Percentiles rank a stretch among this genome's conserved stretches.
phyloP scores from a whole-genome alignment of 257 asterid species.

The Lavandula angustifolia region DNA sequence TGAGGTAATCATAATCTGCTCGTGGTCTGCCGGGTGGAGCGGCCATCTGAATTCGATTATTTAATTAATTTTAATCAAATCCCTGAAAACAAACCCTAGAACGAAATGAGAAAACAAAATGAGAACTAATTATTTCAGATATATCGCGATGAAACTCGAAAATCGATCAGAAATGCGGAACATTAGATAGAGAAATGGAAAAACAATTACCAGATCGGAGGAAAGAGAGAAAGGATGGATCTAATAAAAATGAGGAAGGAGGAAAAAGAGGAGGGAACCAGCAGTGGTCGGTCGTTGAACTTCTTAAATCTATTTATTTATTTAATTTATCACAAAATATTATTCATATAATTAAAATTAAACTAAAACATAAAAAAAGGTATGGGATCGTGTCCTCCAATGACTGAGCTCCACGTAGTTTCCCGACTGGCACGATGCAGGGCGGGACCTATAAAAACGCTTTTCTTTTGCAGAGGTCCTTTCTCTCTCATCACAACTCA shows the following conservation, averaged over 20 bases:
- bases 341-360: too few relatives aligned
- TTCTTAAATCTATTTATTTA: conserved; percentile 1
- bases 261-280: conserved; percentile 41
- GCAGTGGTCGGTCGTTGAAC: conserved; percentile 34
- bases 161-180: conserved; percentile 2
- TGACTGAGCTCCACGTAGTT: too few relatives aligned
- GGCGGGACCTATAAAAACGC: too few relatives aligned
- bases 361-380: too few relatives aligned
- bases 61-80: background rate
- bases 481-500: too few relatives aligned
- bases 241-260: conserved; percentile 41
- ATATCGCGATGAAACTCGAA: conserved; percentile 14
- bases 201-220: conserved; percentile 53
- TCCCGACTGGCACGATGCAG: too few relatives aligned
- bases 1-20: conserved; percentile 65
- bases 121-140: conserved; percentile 3
- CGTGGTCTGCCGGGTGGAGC: conserved; percentile 74
- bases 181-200: background rate
- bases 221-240: conserved; percentile 40
- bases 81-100: conserved; percentile 44
- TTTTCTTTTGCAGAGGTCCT: too few relatives aligned
- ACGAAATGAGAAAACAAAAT: background rate
- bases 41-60: conserved; percentile 46
- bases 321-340: background rate
- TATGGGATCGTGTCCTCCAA: too few relatives aligned